phyloP scores from a whole-genome alignment of 768 basidiomycete species.

The Tylopilus vinaceipallidus region DNA sequence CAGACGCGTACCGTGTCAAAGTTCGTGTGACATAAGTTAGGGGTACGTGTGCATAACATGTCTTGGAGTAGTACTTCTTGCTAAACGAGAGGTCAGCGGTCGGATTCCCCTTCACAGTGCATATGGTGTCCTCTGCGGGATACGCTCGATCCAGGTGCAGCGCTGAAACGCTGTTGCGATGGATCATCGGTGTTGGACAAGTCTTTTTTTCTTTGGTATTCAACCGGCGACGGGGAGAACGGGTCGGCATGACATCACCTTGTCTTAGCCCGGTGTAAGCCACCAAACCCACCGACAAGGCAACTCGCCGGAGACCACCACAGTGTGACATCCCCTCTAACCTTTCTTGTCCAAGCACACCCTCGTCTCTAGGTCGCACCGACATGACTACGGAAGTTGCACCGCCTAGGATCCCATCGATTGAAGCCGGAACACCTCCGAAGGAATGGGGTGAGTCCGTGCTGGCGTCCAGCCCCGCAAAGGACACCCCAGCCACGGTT shows the following conservation, averaged over 20 bases:
- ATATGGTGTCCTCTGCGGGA: too few species aligned
- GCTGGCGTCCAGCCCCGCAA: conserved; percentile 7
- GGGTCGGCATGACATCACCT: conserved; percentile 28
- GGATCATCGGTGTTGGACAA: too few species aligned
- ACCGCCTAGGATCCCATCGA: conserved; percentile 18
- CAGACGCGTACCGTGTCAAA: too few species aligned
- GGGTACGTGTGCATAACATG: too few species aligned
- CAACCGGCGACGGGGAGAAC: conserved; percentile 11
- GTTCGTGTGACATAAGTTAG: too few species aligned
- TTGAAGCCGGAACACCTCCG: conserved; percentile 19
- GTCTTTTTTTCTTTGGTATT: conserved; percentile 1
- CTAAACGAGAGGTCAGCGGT: too few species aligned
- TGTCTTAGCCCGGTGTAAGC: conserved; percentile 9
- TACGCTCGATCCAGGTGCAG: too few species aligned
- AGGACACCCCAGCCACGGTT: conserved; percentile 4
- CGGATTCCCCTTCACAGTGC: too few species aligned
- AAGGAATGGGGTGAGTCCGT: conserved; percentile 19
- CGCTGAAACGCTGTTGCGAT: too few species aligned
- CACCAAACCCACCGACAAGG: not conserved
- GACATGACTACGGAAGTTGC: conserved; percentile 10
- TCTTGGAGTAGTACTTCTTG: too few species aligned
- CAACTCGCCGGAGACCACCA: conserved; percentile 5
- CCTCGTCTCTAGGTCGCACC: not conserved
- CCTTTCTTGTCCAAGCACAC: not conserved
- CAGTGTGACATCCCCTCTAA: not conserved